Evolutionary conservation across 129 eudicot species (phyloP).

Genomic region (Artemisia annua): DNA sequence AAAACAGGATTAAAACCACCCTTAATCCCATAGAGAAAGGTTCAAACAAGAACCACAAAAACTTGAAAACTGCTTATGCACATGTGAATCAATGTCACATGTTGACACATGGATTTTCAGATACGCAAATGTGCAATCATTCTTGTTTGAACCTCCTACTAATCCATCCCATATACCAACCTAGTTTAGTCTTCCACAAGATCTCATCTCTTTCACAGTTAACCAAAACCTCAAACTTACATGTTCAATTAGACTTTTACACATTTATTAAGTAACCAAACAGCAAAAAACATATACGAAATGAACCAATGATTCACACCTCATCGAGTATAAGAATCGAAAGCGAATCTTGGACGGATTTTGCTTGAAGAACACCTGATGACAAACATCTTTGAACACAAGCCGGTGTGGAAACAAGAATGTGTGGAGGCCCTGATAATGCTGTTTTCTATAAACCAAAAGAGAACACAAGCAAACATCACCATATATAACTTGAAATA

Average conservation of each 20-base stretch:
- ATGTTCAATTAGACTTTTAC: background rate
- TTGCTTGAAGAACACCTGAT: slow-evolving; percentile 66
- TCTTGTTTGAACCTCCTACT: too few relatives aligned
- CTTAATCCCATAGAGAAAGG: too few relatives aligned
- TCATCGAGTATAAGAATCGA: slow-evolving; percentile 93
- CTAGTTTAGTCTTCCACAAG: background rate
- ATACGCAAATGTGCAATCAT: too few relatives aligned
- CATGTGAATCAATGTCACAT: too few relatives aligned
- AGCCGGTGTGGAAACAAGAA: slow-evolving; percentile 86
- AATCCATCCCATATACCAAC: background rate
- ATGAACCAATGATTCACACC: slow-evolving; percentile 41
- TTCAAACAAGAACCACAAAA: too few relatives aligned
- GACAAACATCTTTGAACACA: slow-evolving; percentile 70
- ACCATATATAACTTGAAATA: background rate
- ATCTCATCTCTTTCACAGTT: background rate
- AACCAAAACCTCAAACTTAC: background rate
- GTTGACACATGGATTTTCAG: too few relatives aligned
- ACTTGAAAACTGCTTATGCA: too few relatives aligned
- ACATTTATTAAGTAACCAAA: background rate
- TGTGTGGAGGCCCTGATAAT: slow-evolving; percentile 77
- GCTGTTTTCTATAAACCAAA: slow-evolving; percentile 54
- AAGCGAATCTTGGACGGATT: slow-evolving; percentile 77
- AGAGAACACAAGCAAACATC: background rate
- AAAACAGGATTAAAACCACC: background rate
- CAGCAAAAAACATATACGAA: background rate